Evolutionary conservation across 176 grass and related monocot species (phyloP).

Genomic region (Oryza australiensis): DNA sequence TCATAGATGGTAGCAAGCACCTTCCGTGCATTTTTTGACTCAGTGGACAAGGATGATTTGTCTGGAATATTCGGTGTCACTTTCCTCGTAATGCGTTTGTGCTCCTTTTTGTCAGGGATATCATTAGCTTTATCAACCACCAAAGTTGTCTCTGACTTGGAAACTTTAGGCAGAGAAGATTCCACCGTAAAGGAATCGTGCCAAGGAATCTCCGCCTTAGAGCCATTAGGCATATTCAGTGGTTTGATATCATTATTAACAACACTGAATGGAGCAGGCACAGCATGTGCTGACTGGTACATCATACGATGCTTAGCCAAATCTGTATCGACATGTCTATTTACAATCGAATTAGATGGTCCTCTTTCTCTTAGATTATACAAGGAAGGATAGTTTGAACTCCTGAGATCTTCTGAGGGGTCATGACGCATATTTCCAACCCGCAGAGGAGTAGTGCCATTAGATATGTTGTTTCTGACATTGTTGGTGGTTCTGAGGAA

Average conservation of each 20-base stretch:
- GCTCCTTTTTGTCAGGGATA: slow-evolving; percentile 4
- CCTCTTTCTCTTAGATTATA: slow-evolving; percentile 28
- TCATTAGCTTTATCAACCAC: slow-evolving; percentile 26
- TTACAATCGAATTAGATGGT: slow-evolving; percentile 23
- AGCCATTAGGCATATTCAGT: slow-evolving; percentile 13
- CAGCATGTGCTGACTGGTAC: slow-evolving; percentile 23
- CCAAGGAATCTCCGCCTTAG: slow-evolving; percentile 14
- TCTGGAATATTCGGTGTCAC: slow-evolving; percentile 4
- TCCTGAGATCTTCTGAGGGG: background rate
- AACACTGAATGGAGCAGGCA: slow-evolving; percentile 10
- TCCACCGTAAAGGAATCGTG: background rate
- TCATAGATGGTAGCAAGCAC: slow-evolving; percentile 52
- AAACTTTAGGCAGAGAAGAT: background rate
- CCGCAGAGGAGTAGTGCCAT: slow-evolving; percentile 27
- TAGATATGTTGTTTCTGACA: slow-evolving; percentile 11
- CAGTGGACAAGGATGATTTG: slow-evolving; percentile 15
- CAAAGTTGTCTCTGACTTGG: slow-evolving; percentile 20
- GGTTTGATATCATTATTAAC: slow-evolving; percentile 21
- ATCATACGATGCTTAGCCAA: slow-evolving; percentile 5
- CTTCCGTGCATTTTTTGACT: slow-evolving; percentile 39
- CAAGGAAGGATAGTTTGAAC: slow-evolving; percentile 21
- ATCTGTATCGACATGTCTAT: slow-evolving; percentile 29
- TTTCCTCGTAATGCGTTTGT: slow-evolving; percentile 2
- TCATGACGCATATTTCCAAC: slow-evolving; percentile 23
- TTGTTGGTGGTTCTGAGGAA: slow-evolving; percentile 32